These are phyloP conservation scores for Nemania diffusa DNA, from an alignment of 2,329 filamentous ascomycete species.

Conservation along the genomic window DNA sequence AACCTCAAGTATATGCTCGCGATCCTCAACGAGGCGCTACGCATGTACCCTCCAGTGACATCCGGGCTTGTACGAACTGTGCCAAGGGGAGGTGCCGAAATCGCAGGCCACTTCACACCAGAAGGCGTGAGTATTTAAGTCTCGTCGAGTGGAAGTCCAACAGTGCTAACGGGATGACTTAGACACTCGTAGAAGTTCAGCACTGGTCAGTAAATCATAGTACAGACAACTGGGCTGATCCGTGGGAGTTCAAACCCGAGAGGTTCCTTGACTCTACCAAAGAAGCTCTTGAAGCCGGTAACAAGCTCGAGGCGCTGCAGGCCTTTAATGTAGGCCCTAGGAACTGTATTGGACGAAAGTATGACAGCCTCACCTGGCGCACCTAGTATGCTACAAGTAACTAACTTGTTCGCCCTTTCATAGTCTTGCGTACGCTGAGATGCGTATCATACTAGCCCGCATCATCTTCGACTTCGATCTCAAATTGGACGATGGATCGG, in stretches of 20 bases:
- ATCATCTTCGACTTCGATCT: slow-evolving; percentile 60
- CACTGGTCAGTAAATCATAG: slow-evolving; percentile 53
- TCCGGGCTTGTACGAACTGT: slow-evolving; percentile 41
- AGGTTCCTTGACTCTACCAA: slow-evolving; percentile 49
- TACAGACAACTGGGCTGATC: slow-evolving; percentile 52
- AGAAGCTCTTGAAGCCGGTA: slow-evolving; percentile 45
- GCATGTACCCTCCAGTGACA: slow-evolving; percentile 54
- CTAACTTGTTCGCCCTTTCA: slow-evolving; percentile 5
- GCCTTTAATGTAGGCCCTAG: slow-evolving; percentile 53
- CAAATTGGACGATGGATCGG: slow-evolving; percentile 48
- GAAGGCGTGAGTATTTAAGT: slow-evolving; percentile 41
- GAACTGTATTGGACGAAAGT: slow-evolving; percentile 56
- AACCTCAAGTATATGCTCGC: slow-evolving; percentile 55
- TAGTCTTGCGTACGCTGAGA: slow-evolving; percentile 59
- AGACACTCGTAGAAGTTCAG: slow-evolving; percentile 53
- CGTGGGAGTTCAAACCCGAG: slow-evolving; percentile 54
- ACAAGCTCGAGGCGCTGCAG: slow-evolving; percentile 49
- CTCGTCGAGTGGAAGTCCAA: no score
- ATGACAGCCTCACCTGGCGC: slow-evolving; percentile 31
- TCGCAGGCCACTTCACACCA: slow-evolving; percentile 44
- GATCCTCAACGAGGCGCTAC: slow-evolving; percentile 55
- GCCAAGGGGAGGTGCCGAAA: slow-evolving; percentile 38
- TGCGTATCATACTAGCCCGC: slow-evolving; percentile 58
- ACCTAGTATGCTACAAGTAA: not conserved
- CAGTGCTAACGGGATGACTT: slow-evolving; percentile 25